Evolutionary conservation across 805 yeast species (phyloP), one percentile per base, ranked within the genome.

Genomic region (Kluyveromyces lactis): DNA sequence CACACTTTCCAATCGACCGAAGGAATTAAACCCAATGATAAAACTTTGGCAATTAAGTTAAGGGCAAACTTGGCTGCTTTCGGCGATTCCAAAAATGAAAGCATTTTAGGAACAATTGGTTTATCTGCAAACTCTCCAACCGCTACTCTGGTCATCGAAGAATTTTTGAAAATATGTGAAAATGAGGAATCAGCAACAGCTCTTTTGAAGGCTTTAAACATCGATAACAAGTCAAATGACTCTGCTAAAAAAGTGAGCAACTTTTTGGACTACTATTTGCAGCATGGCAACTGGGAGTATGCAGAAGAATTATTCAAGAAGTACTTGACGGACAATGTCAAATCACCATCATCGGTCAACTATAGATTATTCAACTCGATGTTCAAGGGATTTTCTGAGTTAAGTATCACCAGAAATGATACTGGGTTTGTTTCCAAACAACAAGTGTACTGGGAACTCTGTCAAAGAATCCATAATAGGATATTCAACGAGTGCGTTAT

Each of bases 221-320:
- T 34, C 4, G 8, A 34, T 11, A 15, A 17, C 13, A 34, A 5
- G 10, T 16, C 13, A 11, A 34, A 26, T 15, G 29, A 34, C 18
- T 13, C 27, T 13, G 30, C 37, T 15, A 24, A n/a, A 10, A 34
- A 34, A 17, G 3, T 34, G 15, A 34, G 37, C 21, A 26, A 34
- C 9, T 34, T 34, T 17, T 13, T 34, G 29, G 37, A 26, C 12
- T 26, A 26, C 16, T 34, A 26, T n/a, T 18, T 34, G 7, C 42
- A 44, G 7, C 56, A 40, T 19, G 60, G 58, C 4, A 45, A 47
- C 16, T 37, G 45, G 24, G 37, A 42, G 3, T 38, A 31, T 4
- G 58, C 61, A 9, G 60, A 58, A 36, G 39, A 36, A 12, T 36
- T 53, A 13, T 54, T 55, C 39, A 48, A 49, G 23, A 44, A 47